Conservation (phyloP, 78 protist genomes). For the Dictyostelium intermedium region DNA sequence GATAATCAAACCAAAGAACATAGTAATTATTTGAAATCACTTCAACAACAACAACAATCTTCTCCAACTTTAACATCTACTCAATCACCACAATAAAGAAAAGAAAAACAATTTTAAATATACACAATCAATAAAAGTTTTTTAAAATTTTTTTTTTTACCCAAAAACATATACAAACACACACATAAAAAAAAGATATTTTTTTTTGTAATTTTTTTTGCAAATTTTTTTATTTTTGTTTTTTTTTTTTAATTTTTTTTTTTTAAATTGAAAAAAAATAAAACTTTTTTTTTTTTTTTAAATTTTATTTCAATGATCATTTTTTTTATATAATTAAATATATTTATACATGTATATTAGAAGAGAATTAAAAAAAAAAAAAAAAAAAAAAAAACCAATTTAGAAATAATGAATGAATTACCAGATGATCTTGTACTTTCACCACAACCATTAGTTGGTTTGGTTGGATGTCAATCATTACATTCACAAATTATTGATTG, state of each 20-base stretch:
- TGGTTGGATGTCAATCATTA: conserved; percentile 9
- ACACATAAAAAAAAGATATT: not conserved
- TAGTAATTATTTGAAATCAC: conserved; percentile 32
- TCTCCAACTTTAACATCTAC: not conserved
- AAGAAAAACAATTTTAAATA: not conserved
- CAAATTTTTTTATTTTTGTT: not conserved
- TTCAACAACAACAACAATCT: not conserved
- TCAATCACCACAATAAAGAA: not conserved
- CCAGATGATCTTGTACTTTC: conserved; percentile 48
- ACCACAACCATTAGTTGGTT: conserved; percentile 60
- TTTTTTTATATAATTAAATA: not conserved
- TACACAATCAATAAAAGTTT: not conserved
- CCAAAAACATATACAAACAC: too few species aligned
- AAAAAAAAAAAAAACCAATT: not conserved
- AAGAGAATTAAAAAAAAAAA: not conserved
- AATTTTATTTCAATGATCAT: not conserved
- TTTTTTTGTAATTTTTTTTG: not conserved
- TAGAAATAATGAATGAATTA: conserved; percentile 54
- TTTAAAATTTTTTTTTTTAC: not conserved
- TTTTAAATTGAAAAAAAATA: not conserved
- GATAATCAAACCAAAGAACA: conserved; percentile 60
- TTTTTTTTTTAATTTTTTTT: not conserved
- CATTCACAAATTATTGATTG: conserved; percentile 45
- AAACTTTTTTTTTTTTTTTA: not conserved
- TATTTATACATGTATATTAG: not conserved